Base-by-base conservation (phyloP, 1,139 yeast species). In the Geotrichum candidum region DNA sequence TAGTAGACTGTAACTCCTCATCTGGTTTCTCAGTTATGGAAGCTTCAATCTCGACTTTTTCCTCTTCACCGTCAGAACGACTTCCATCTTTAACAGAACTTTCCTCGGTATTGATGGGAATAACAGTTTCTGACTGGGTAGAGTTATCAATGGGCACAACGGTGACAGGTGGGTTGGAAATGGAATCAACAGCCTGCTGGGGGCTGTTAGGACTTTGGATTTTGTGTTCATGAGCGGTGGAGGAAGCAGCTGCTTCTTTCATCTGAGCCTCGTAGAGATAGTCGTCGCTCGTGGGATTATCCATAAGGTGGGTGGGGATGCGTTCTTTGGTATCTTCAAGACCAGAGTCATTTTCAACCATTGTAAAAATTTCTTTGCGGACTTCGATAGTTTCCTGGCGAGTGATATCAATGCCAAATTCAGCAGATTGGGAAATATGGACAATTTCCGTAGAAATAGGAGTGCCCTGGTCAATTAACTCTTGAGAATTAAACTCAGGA, bases 281-380 rank as follows among this genome's bases (percentile, higher is more conserved):
- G 46, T 41, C 46, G 6, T 41, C 46, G 15, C 46, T 41, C 22
- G 46, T 41, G 22, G 46, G 46, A n/a, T 41, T 41, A 41, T 41
- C 46, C 46, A 41, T 41, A 6, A 41, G 22, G n/a, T 41, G n/a
- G n/a, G 18, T 41, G 22, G 46, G n/a, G 6, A 41, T 41, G 4
- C n/a, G 13, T 41, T 41, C 46, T 7, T 22, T 22, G 3, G 38
- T 29, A 7, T 48, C 50, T 18, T 66, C 68, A 57, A 66, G 64
- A 3, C 63, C 58, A 56, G 65, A 66, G 51, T 59, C 62, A 33
- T 64, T 51, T 33, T 61, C 56, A 25, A 55, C 57, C 23, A 27
- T 41, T 25, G 35, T 23, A 33, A 35, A 41, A 27, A 23, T 22
- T 23, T 53, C 53, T n/a, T 60, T 46, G 46, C 51, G 31, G 5